phyloP scores from a whole-genome alignment of 2,329 filamentous ascomycete species.

The Massarina eburnea region DNA sequence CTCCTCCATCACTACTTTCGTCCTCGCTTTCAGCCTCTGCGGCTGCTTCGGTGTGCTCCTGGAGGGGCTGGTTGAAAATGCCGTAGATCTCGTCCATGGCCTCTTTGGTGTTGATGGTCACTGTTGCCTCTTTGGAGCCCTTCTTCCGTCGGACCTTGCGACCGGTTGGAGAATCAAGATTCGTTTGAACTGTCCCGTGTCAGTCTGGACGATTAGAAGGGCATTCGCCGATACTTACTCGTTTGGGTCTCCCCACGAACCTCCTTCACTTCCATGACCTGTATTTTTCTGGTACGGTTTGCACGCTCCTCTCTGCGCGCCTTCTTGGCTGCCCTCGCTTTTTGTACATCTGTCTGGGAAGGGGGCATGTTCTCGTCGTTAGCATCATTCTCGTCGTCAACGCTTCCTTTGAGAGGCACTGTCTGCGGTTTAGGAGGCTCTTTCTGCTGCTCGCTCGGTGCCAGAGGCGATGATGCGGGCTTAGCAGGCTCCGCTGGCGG shows the following conservation, averaged over 20 bases:
- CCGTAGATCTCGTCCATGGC: slow-evolving; percentile 98
- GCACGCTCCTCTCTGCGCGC: slow-evolving; percentile 52
- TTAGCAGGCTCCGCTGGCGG: slow-evolving; percentile 12
- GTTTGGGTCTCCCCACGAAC: slow-evolving; percentile 87
- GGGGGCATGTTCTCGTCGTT: slow-evolving; percentile 54
- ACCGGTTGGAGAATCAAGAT: slow-evolving; percentile 85
- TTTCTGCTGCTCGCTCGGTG: slow-evolving; percentile 13
- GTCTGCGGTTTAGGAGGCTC: slow-evolving; percentile 6
- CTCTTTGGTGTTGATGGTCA: slow-evolving; percentile 94
- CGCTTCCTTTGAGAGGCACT: slow-evolving; percentile 38
- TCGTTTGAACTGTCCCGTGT: slow-evolving; percentile 73
- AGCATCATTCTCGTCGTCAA: slow-evolving; percentile 29
- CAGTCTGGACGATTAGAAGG: slow-evolving; percentile 9
- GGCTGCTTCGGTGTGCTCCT: slow-evolving; percentile 49
- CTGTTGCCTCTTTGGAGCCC: slow-evolving; percentile 78
- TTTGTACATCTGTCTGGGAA: slow-evolving; percentile 53
- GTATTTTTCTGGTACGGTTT: slow-evolving; percentile 61
- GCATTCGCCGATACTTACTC: slow-evolving; percentile 58
- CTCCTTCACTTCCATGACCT: slow-evolving; percentile 67
- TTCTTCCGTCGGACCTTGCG: slow-evolving; percentile 78
- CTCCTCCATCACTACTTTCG: slow-evolving; percentile 60
- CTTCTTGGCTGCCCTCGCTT: slow-evolving; percentile 57
- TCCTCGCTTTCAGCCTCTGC: slow-evolving; percentile 65
- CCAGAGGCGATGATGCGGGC: slow-evolving; percentile 15
- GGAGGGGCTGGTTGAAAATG: slow-evolving; percentile 87